Base-by-base conservation (phyloP, 192 early-diverging fungal species). In the Podila minutissima region DNA sequence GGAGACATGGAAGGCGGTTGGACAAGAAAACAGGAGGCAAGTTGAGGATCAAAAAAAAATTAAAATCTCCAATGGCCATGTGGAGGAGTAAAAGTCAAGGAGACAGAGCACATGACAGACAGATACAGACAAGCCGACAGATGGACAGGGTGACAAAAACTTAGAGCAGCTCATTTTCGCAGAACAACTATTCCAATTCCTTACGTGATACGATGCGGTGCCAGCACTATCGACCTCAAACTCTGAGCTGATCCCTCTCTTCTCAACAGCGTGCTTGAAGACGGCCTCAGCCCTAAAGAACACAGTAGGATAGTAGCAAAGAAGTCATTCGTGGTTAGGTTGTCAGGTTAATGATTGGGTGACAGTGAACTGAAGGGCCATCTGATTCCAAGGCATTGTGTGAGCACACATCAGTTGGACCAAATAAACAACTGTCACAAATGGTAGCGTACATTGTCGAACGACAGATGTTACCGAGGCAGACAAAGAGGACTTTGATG, bases 211-310 rank as follows among this genome's bases (percentile, higher is more conserved):
- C 4, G 85, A 88, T 17, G 92, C 89, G 11, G 96, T 97, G 20
- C 97, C 97, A 13, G 92, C 92, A 72, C 92, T 94, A 76, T 99
- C 96, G 50, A 99, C 92, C 20, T 69, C 66, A 75, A 98, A 95
- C 2, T 66, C 66, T 6, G 85, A 74, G 20, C 68, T 57, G 19
- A 95, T 83, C 9, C 86, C 81, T 55, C 83, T 75, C 63, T 92
- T 38, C 33, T 88, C 85, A n/a, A 97, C 88, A 26, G 84, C 86
- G 67, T 94, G 87, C 1, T 84, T 81, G 76, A 99, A 98, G 11
- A 97, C 97, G 9, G 97, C 97, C 81, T 96, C 95, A 50, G 96
- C 95, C 97, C 97, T 98, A 31, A 35, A 59, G 5, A 29, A 49
- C 24, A 35, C 2, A 61, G 2, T n/a, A 62, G 19, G 12, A 32